These are phyloP conservation scores for Isabelozyma heimii DNA, from an alignment of 805 yeast species.

Conservation along the genomic window DNA sequence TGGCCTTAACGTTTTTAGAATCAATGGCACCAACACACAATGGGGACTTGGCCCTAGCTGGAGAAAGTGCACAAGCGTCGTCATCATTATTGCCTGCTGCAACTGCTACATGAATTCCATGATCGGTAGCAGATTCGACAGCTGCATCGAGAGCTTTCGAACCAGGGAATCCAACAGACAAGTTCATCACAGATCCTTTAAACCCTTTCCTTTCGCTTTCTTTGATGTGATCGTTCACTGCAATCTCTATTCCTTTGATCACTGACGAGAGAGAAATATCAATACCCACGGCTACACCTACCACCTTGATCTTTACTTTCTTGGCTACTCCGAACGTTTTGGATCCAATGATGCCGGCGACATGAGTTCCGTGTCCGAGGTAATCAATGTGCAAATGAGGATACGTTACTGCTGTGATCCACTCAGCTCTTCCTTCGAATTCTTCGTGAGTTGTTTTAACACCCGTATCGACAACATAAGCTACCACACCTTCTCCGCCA, in stretches of 20 bases:
- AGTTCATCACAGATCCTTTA: slow-evolving; percentile 85
- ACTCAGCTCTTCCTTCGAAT: slow-evolving; percentile 54
- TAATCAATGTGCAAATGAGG: slow-evolving; percentile 55
- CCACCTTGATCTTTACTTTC: slow-evolving; percentile 73
- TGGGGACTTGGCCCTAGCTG: slow-evolving; percentile 56
- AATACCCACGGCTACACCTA: slow-evolving; percentile 80
- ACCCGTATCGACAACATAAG: slow-evolving; percentile 91
- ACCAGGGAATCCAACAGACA: slow-evolving; percentile 93
- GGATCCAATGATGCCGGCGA: slow-evolving; percentile 94
- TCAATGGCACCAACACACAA: slow-evolving; percentile 53
- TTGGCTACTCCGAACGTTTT: slow-evolving; percentile 81
- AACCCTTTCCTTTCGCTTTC: slow-evolving; percentile 59
- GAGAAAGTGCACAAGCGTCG: slow-evolving; percentile 64
- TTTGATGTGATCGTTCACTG: slow-evolving; percentile 67
- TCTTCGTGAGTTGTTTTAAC: slow-evolving; percentile 71
- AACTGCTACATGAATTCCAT: slow-evolving; percentile 89
- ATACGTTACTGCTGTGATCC: slow-evolving; percentile 44
- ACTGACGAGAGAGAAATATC: no score
- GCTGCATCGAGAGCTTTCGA: slow-evolving; percentile 85
- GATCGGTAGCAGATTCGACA: slow-evolving; percentile 82
- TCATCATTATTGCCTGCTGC: slow-evolving; percentile 96
- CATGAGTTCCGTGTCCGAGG: slow-evolving; percentile 94
- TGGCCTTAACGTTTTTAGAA: slow-evolving; percentile 43
- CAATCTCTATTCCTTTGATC: slow-evolving; percentile 78
- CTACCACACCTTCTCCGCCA: slow-evolving; percentile 57